A percentile compares a stretch with the other conserved stretches of the same genome.
phyloP scores from a whole-genome alignment of 495 filamentous ascomycete genomes.

The Penicillium malachiteum region DNA sequence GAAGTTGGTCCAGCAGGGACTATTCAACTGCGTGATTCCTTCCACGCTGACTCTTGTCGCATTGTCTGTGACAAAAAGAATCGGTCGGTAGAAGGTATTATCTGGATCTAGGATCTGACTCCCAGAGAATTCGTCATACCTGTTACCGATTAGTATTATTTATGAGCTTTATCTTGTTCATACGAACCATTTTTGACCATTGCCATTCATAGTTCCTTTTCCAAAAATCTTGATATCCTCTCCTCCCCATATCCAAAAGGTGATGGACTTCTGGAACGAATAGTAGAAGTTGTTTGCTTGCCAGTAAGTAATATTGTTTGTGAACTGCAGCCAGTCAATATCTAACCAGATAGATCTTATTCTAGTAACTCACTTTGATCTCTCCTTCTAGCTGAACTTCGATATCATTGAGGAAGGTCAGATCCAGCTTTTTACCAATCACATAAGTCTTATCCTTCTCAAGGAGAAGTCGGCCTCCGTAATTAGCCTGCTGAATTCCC shows the following conservation, averaged over 20 bases:
- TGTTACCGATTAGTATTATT: no score
- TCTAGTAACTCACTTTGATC: conserved; percentile 33
- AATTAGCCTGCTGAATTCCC: conserved; percentile 52
- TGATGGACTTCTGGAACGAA: conserved; percentile 58
- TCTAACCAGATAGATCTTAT: neutral
- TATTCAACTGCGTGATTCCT: conserved; percentile 56
- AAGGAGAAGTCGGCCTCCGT: conserved; percentile 51
- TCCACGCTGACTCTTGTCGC: conserved; percentile 53
- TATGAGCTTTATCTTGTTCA: no score
- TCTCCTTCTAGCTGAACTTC: conserved; percentile 57
- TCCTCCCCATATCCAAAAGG: conserved; percentile 62
- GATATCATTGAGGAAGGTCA: conserved; percentile 56
- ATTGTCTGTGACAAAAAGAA: conserved; percentile 57
- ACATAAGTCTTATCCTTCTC: conserved; percentile 52
- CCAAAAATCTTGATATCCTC: conserved; percentile 57
- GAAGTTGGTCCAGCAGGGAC: conserved; percentile 61
- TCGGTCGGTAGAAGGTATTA: conserved; percentile 54
- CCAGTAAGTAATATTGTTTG: conserved; percentile 58
- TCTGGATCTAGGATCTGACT: conserved; percentile 45
- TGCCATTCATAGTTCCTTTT: conserved; percentile 52
- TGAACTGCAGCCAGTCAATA: conserved; percentile 41
- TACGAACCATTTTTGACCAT: conserved; percentile 46
- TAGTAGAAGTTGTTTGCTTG: conserved; percentile 56
- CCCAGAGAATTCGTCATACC: conserved; percentile 47
- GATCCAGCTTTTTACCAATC: conserved; percentile 55